Base-by-base conservation (phyloP, 1,284 basidiomycete species). In the Meira nashicola region DNA sequence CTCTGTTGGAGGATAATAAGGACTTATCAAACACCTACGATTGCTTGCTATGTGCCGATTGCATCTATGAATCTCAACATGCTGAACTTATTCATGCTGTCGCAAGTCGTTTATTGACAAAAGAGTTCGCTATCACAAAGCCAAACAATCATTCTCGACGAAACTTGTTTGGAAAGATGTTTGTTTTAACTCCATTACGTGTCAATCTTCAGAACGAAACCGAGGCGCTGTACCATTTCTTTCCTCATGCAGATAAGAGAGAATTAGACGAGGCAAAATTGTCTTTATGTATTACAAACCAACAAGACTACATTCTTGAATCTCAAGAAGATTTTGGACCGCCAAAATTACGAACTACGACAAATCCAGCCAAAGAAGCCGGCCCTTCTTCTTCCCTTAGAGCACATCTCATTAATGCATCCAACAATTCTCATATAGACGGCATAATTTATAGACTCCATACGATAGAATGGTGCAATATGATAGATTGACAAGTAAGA, bases 321-420 rank as follows among this genome's bases (percentile, higher is more conserved):
- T 57, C 58, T 17, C 52, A 33, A n/a, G 61, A 63, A 11, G 60
- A 63, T 41, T 63, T 63, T 47, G 61, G 61, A 11, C 49, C 61
- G 7, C 59, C 61, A 9, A 58, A 38, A 21, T 43, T 63, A 25
- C 40, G 40, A 33, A 33, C 28, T 33, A 4, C 8, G 3, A 33
- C 8, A 33, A 8, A 33, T 33, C 28, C 28, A 33, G 28, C 28
- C 3, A 33, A 33, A 33, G 28, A 33, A 33, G 28, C 28, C 8
- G 28, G 28, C 28, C 28, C 28, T 33, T 33, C 28, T 33, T 33
- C 28, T 33, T 33, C 8, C 28, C 28, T 33, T 33, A 33, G 28
- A 33, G 28, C 28, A 4, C 8, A 33, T 33, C 28, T 33, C 28
- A 33, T 33, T 4, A 8, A 33, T 8, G 8, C 28, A 33, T 3